Evolutionary conservation across 2,329 filamentous ascomycete species (phyloP).

Genomic region (Aspergillus ochraceus): DNA sequence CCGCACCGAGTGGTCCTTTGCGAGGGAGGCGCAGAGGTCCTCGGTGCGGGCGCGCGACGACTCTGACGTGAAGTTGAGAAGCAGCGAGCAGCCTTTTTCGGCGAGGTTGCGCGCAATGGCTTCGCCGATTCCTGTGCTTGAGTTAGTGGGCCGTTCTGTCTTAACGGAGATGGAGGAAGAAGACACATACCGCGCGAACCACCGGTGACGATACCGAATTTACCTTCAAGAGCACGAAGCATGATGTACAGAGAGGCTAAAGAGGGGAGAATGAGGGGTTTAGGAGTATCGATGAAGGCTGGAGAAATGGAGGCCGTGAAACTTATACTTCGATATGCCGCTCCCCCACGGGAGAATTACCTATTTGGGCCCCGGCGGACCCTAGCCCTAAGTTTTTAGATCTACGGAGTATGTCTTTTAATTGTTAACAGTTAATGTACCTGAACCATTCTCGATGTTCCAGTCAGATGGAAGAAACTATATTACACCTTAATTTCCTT

Average conservation of each 20-base stretch:
- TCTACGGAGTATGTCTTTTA: no score
- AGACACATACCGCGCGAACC: constrained; percentile 66
- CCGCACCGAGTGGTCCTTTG: constrained; percentile 58
- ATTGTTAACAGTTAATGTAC: no score
- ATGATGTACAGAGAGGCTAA: constrained; percentile 8
- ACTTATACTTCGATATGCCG: neutral
- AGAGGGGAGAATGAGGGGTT: neutral
- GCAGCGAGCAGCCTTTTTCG: constrained; percentile 66
- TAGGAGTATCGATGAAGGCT: neutral
- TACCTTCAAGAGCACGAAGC: constrained; percentile 61
- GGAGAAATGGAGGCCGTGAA: neutral
- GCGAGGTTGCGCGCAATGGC: constrained; percentile 70
- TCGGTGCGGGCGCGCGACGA: constrained; percentile 55
- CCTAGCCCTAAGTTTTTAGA: neutral
- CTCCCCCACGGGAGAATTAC: constrained; percentile 26
- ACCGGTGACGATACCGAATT: constrained; percentile 77
- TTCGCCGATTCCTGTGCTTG: constrained; percentile 67
- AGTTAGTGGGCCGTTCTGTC: constrained; percentile 6
- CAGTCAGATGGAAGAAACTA: no score
- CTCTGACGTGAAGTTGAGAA: constrained; percentile 71
- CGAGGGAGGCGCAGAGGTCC: constrained; percentile 58
- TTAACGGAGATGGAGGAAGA: neutral
- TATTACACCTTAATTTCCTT: constrained; percentile 41
- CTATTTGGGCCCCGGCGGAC: constrained; percentile 18
- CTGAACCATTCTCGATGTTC: no score